Evolutionary conservation across 2,329 filamentous ascomycete genomes (phyloP).

Genomic region (Penicillium olsonii): DNA sequence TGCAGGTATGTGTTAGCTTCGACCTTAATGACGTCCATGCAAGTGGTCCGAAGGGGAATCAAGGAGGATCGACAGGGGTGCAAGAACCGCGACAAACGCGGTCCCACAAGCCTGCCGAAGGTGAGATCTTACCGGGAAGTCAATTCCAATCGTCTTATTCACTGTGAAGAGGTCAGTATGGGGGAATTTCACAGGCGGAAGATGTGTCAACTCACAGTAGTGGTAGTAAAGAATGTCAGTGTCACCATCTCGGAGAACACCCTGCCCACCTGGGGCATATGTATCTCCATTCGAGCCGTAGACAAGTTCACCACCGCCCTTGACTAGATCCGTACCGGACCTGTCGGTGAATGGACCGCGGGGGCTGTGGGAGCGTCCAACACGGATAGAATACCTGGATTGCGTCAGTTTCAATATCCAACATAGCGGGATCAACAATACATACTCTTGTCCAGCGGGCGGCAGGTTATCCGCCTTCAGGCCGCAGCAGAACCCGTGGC

Average conservation of each 20-base stretch:
- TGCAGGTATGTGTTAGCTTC: conserved; percentile 21
- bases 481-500: conserved; percentile 36
- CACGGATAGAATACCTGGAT: conserved; percentile 60
- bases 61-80: conserved; percentile 23
- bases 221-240: conserved; percentile 38
- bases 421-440: not conserved
- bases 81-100: conserved; percentile 5
- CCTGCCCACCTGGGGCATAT: conserved; percentile 68
- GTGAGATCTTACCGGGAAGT: conserved; percentile 29
- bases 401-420: conserved; percentile 3
- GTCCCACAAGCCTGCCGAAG: conserved; percentile 15
- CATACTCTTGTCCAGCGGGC: conserved; percentile 54
- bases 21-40: conserved; percentile 1
- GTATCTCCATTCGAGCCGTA: conserved; percentile 61
- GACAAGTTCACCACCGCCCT: conserved; percentile 62
- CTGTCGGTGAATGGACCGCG: conserved; percentile 60
- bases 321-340: conserved; percentile 52
- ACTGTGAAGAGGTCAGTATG: conserved; percentile 21
- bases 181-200: too few relatives aligned
- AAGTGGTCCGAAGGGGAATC: conserved; percentile 10
- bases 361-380: conserved; percentile 58
- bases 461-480: conserved; percentile 41
- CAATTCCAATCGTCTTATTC: conserved; percentile 32
- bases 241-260: conserved; percentile 53
- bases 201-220: conserved; percentile 34